Evolutionary conservation across 148 eudicot genomes (phyloP).

Genomic region (Rhododendron ovatum): DNA sequence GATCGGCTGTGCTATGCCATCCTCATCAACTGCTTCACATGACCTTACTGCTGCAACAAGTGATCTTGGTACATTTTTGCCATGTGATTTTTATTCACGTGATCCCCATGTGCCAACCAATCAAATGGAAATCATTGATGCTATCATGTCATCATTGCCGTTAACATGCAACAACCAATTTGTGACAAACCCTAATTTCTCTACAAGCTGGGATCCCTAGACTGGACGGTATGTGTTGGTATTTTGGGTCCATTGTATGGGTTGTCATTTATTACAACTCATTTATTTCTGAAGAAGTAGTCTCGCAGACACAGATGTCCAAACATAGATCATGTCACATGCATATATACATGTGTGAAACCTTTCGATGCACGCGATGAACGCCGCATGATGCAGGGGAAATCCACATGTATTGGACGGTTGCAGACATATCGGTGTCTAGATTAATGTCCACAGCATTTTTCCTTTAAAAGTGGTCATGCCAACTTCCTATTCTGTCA

Average conservation of each 20-base stretch:
- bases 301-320: too few species aligned
- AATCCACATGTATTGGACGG: background rate
- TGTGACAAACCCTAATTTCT: conserved; percentile 15
- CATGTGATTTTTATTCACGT: background rate
- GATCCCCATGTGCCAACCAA: conserved; percentile 4
- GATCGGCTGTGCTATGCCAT: conserved; percentile 9
- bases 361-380: background rate
- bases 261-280: too few species aligned
- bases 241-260: background rate
- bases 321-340: background rate
- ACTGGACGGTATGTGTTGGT: background rate
- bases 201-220: conserved; percentile 21
- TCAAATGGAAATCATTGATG: conserved; percentile 16
- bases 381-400: background rate
- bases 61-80: background rate
- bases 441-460: background rate
- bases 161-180: conserved; percentile 15
- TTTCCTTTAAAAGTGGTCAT: background rate
- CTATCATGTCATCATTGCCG: conserved; percentile 15
- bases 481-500: background rate
- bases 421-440: background rate
- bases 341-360: background rate
- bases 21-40: background rate
- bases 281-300: too few species aligned
- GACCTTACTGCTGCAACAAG: background rate